Conservation (phyloP, 2,329 filamentous ascomycete species). For the Aureobasidium uvarum region DNA sequence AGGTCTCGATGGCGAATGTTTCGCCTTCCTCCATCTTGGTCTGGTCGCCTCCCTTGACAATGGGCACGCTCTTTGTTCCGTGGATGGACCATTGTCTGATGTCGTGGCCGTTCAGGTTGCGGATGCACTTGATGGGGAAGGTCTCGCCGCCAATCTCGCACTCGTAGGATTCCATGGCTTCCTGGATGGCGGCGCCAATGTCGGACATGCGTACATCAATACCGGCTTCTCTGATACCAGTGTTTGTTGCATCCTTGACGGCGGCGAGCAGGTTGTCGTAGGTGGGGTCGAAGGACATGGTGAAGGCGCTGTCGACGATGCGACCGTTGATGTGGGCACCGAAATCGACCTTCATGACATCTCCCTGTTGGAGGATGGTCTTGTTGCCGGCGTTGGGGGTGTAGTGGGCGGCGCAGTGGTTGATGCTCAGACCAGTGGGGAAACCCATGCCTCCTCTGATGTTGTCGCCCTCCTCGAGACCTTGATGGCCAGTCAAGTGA, state of each 20-base stretch:
- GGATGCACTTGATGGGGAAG: conserved; percentile 56
- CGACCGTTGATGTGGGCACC: conserved; percentile 77
- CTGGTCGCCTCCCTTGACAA: conserved; percentile 51
- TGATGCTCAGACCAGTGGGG: conserved; percentile 55
- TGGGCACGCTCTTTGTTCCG: conserved; percentile 57
- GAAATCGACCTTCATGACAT: conserved; percentile 82
- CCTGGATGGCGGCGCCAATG: conserved; percentile 58
- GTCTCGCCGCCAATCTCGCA: conserved; percentile 55
- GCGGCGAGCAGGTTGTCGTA: conserved; percentile 73
- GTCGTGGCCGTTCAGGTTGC: conserved; percentile 56
- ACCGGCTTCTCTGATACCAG: conserved; percentile 53
- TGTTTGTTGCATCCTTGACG: conserved; percentile 72
- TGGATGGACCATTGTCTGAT: conserved; percentile 57
- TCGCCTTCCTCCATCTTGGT: conserved; percentile 60
- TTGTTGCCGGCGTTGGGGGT: conserved; percentile 60
- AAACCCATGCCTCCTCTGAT: conserved; percentile 56
- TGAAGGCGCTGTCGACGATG: conserved; percentile 81
- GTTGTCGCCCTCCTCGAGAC: conserved; percentile 53
- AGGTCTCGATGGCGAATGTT: conserved; percentile 59
- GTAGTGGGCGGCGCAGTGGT: conserved; percentile 56
- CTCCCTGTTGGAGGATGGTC: conserved; percentile 68
- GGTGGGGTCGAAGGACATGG: conserved; percentile 69
- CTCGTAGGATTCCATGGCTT: conserved; percentile 63
- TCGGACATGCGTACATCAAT: conserved; percentile 56
- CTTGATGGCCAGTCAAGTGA: conserved; percentile 51